Evolutionary conservation across 352 stramenopile species (phyloP), one percentile per base, ranked within the genome.

Genomic region (Phytopythium helicoides): DNA sequence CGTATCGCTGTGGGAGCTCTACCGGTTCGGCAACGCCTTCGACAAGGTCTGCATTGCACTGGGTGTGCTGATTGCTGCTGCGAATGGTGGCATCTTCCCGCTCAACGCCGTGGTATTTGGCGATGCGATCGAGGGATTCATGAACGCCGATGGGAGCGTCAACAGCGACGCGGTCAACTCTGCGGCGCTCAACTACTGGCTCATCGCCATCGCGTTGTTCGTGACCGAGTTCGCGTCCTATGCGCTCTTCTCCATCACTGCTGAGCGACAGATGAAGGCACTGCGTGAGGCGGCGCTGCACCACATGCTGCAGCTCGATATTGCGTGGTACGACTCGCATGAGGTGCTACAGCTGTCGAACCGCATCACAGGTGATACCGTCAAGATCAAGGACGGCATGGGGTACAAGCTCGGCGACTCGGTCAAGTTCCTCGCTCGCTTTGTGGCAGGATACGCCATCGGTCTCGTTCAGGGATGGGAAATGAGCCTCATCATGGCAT

Each of bases 261-360:
- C 62, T 1, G 68, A 78, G 49, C 47, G 52, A 1, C 71, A 81
- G 47, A 76, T 81, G 59, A 66, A 75, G 46, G 51, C 47, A 2
- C 53, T 79, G 21, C 49, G 72, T 12, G 47, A 41, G 14, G 39
- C 68, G 15, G 61, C 49, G 3, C 45, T 82, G 15, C 49, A 50
- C 26, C 61, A 76, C 55, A 73, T 81, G 55, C 53, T 81, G n/a
- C 67, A 72, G 21, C 44, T 78, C 58, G 66, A 81, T 45, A 61
- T 81, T 6, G 50, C 36, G 6, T 81, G 71, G 71, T 79, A 76
- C 53, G 71, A 81, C 38, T 15, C 12, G 7, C 54, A 46, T 34
- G 66, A 81, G 42, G 55, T 61, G 3, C 53, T 71, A n/a, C 45
- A 73, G 35, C 47, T 81, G 4, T 60, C 67, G 6, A 75, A 52